Conservation (phyloP, 1,284 basidiomycete genomes). For the Gomphus sp. region DNA sequence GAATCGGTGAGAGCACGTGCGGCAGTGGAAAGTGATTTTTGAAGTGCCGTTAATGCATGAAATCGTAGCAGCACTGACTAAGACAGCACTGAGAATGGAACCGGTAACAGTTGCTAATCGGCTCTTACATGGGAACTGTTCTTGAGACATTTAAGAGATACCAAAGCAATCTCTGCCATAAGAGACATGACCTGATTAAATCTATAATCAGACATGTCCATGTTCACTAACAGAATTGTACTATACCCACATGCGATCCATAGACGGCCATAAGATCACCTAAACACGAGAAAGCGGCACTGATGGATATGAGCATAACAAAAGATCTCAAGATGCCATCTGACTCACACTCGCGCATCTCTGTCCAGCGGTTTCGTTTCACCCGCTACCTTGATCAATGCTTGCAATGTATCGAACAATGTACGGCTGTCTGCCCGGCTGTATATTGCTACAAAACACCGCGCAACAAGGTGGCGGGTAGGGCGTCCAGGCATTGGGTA, state of each 20-base stretch:
- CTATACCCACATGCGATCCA: slow-evolving; percentile 64
- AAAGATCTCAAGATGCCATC: not conserved
- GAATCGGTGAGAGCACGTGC: slow-evolving; percentile 80
- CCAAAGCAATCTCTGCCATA: slow-evolving; percentile 72
- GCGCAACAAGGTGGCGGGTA: slow-evolving; percentile 68
- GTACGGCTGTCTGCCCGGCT: slow-evolving; percentile 73
- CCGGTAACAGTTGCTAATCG: not conserved
- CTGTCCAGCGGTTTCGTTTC: slow-evolving; percentile 62
- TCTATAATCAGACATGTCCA: slow-evolving; percentile 6
- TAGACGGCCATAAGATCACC: slow-evolving; percentile 82
- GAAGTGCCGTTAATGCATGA: slow-evolving; percentile 71
- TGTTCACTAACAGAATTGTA: not conserved
- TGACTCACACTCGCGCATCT: slow-evolving; percentile 57
- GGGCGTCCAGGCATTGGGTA: slow-evolving; percentile 81
- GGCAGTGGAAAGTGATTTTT: slow-evolving; percentile 69
- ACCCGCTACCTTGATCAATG: slow-evolving; percentile 62
- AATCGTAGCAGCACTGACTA: slow-evolving; percentile 76
- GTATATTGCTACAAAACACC: slow-evolving; percentile 76
- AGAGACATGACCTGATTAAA: slow-evolving; percentile 81
- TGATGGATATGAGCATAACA: slow-evolving; percentile 22
- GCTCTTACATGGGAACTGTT: slow-evolving; percentile 59
- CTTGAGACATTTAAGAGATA: slow-evolving; percentile 53
- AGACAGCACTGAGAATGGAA: not conserved
- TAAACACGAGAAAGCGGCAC: slow-evolving; percentile 72
- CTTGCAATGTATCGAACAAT: slow-evolving; percentile 83